phyloP scores from a whole-genome alignment of 2,329 filamentous ascomycete genomes.

The Fusarium stilboides region DNA sequence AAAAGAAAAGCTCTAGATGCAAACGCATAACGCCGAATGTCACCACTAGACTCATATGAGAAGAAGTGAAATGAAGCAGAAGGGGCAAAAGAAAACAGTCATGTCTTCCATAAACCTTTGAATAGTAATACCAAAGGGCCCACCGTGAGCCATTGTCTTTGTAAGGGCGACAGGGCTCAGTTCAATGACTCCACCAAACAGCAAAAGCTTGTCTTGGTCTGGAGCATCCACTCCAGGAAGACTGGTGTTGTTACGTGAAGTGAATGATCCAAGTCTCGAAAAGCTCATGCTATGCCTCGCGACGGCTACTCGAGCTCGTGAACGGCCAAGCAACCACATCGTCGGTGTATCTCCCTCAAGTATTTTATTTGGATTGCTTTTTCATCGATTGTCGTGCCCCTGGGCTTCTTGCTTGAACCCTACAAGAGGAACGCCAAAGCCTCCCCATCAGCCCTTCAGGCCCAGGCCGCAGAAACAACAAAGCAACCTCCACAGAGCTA shows the following conservation, averaged over 20 bases:
- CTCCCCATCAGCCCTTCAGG: neutral
- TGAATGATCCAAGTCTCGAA: constrained; percentile 26
- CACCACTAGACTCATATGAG: neutral
- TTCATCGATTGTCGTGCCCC: constrained; percentile 5
- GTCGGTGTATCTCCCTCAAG: neutral
- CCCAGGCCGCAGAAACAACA: constrained; percentile 15
- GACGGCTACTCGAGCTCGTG: neutral
- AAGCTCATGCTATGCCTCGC: constrained; percentile 4
- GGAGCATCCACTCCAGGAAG: constrained; percentile 20
- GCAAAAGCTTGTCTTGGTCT: constrained; percentile 36
- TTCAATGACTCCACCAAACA: constrained; percentile 4
- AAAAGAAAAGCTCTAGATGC: neutral
- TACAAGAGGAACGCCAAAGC: constrained; percentile 5
- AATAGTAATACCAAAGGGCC: no score
- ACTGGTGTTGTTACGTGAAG: constrained; percentile 24
- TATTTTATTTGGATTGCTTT: constrained; percentile 20
- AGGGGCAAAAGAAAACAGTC: neutral
- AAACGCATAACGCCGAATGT: neutral
- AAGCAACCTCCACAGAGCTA: constrained; percentile 31
- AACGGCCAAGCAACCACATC: neutral
- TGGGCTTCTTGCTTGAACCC: constrained; percentile 19
- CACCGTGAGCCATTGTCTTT: no score
- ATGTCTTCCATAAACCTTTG: neutral
- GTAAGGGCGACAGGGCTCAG: neutral
- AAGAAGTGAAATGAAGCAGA: neutral